A percentile compares a stretch with the other conserved stretches of the same genome.
These are phyloP conservation scores for Sporothrix euskadiensis DNA, from an alignment of 2,329 filamentous ascomycete genomes.

Conservation along the genomic window DNA sequence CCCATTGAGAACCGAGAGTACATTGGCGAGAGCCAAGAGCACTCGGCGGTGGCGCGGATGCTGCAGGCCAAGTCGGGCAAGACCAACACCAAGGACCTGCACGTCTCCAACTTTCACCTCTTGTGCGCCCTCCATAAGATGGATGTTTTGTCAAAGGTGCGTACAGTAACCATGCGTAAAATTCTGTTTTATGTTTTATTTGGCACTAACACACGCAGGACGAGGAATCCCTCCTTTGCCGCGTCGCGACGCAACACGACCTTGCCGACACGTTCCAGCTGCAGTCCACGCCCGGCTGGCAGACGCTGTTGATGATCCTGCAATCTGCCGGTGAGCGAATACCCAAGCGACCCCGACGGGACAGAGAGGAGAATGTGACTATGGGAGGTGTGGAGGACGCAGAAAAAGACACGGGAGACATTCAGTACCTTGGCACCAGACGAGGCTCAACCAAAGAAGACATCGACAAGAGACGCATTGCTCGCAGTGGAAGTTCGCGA, in stretches of 20 bases:
- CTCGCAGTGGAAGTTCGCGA: constrained; percentile 10
- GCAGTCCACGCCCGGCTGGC: constrained; percentile 86
- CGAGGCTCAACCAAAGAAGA: background rate
- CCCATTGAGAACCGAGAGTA: constrained; percentile 89
- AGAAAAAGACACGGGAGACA: constrained; percentile 21
- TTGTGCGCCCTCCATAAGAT: constrained; percentile 83
- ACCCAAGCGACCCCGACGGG: constrained; percentile 65
- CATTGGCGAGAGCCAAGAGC: constrained; percentile 83
- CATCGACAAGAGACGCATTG: constrained; percentile 16
- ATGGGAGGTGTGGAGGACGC: background rate
- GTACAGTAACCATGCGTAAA: constrained; percentile 33
- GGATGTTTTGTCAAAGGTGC: constrained; percentile 81
- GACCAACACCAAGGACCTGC: constrained; percentile 61
- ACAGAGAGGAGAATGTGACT: constrained; percentile 26
- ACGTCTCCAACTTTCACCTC: constrained; percentile 90
- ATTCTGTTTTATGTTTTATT: constrained; percentile 25
- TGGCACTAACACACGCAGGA: constrained; percentile 58
- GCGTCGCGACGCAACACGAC: constrained; percentile 79
- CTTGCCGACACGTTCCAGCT: constrained; percentile 79
- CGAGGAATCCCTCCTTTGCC: constrained; percentile 82
- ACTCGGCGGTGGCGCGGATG: constrained; percentile 65
- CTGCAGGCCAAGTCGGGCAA: constrained; percentile 56
- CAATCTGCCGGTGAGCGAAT: constrained; percentile 96
- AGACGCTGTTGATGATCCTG: constrained; percentile 88
- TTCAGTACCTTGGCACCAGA: constrained; percentile 21